Evolutionary conservation across 306 rosid species (phyloP), one percentile per base, ranked within the genome.

Genomic region (Pyrus betulifolia): DNA sequence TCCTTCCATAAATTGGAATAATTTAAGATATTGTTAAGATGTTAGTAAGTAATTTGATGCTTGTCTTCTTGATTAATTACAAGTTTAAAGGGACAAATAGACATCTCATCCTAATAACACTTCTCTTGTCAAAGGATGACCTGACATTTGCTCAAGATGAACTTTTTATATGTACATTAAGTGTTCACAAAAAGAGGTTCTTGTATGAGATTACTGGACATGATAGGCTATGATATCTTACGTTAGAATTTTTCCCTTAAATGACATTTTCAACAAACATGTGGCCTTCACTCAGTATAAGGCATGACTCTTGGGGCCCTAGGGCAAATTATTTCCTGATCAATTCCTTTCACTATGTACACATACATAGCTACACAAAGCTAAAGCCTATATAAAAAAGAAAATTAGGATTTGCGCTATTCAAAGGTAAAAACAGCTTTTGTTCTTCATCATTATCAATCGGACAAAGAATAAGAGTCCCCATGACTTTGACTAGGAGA

Each of bases 381-480:
- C 31, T 30, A 31, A 71, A 54, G 65, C 49, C 65, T 33, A 42
- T 42, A 42, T 8, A 42, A 42, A 42, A 42, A 42, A 9, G 6
- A 31, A 52, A 11, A 54, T 21, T 31, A 54, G 51, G 49, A 12
- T 9, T 70, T 49, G 74, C 11, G 28, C 18, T n/a, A 11, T 70
- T 70, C 28, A 72, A 15, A 38, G 76, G 38, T 38, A 15, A 72
- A 46, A 40, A 72, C 40, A 58, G 68, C 45, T 42, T 42, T 42
- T 42, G 57, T 5, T 52, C 76, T 38, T 63, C 67, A 38, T 35
- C 30, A 69, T n/a, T 18, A 4, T 30, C 9, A 54, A 14, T 27
- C 42, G 40, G 82, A 64, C 78, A 79, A 55, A 73, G n/a, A 72
- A 42, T 27, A 22, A 51, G 51, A 23, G 77, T 54, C 64, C 64